Base-by-base conservation (phyloP, 176 grass and related monocot genomes). In the Saccharum spontaneum region DNA sequence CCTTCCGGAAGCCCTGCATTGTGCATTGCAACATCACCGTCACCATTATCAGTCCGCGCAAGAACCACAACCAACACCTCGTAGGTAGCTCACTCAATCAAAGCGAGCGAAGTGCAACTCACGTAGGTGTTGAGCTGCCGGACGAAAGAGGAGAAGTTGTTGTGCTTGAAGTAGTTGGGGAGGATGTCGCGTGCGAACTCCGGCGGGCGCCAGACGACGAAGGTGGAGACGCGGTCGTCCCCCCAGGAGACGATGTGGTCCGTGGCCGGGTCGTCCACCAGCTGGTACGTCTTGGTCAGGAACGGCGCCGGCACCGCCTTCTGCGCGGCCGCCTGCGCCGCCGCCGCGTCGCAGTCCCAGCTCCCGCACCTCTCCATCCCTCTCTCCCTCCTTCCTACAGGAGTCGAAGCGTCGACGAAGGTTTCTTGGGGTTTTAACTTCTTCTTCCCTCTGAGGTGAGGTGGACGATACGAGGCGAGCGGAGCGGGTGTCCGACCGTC, bases 121-220 rank as follows among this genome's bases (percentile, higher is more conserved):
- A 98, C 96, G 90, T 98, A 98, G 77, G 96, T 98, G 88, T 98
- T 98, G 83, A 98, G 96, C 85, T 98, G 96, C 69, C 96, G 96
- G 55, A 98, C 96, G 78, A 98, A 98, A 46, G 93, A 95, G 9
- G 96, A 98, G 91, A 98, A 98, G 86, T 98, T 98, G 71, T 95
- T 98, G 70, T 98, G 96, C 91, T 98, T 98, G 93, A 98, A 98
- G 84, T 85, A 98, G 84, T 89, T 95, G 78, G 96, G 96, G n/a
- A 98, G 93, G 81, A 98, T 82, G 88, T 98, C 96, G 8, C 93
- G 91, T 1, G 93, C 96, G 85, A 98, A 98, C 93, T 98, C 96
- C 7, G 96, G 86, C 67, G 96, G 96, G 5, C 96, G 87, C 93
- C 93, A 98, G 10, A 98, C 96, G 26, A 98, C 96, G 86, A 98